phyloP scores from a whole-genome alignment of 768 basidiomycete species.

The Tulasnella sp. region DNA sequence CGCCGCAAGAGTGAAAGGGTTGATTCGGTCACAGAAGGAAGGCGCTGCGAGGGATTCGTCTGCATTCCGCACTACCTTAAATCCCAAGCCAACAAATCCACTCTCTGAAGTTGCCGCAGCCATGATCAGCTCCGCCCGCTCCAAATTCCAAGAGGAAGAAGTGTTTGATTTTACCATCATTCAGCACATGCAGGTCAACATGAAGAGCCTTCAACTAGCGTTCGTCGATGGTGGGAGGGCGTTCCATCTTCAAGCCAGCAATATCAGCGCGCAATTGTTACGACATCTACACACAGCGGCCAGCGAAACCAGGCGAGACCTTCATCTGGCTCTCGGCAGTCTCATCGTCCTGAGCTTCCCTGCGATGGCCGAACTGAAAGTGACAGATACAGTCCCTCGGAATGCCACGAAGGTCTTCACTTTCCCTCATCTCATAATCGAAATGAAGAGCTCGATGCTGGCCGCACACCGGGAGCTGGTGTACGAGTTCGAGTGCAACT shows the following conservation, averaged over 20 bases:
- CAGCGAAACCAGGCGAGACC: slow-evolving; percentile 45
- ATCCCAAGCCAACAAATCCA: slow-evolving; percentile 65
- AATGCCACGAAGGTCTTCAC: slow-evolving; percentile 59
- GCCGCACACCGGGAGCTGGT: slow-evolving; percentile 29
- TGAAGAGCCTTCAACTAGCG: slow-evolving; percentile 52
- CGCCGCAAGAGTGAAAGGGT: slow-evolving; percentile 58
- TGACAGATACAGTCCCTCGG: slow-evolving; percentile 44
- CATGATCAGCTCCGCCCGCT: slow-evolving; percentile 64
- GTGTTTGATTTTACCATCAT: slow-evolving; percentile 48
- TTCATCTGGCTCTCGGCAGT: slow-evolving; percentile 62
- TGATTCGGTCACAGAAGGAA: slow-evolving; percentile 58
- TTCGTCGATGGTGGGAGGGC: slow-evolving; percentile 73
- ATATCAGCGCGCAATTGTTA: slow-evolving; percentile 59
- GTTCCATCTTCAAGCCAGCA: slow-evolving; percentile 58
- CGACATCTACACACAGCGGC: slow-evolving; percentile 45
- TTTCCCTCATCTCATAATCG: slow-evolving; percentile 69
- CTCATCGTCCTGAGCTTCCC: slow-evolving; percentile 64
- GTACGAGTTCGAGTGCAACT: slow-evolving; percentile 18
- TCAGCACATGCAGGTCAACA: slow-evolving; percentile 62
- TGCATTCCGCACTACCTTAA: slow-evolving; percentile 60
- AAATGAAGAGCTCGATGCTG: slow-evolving; percentile 62
- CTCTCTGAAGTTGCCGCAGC: slow-evolving; percentile 78
- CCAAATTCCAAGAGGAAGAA: slow-evolving; percentile 58
- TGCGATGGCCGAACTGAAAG: slow-evolving; percentile 24
- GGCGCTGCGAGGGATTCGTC: slow-evolving; percentile 71